Conservation (phyloP, 371 early-diverging fungal species). For the Mycotypha africana region DNA sequence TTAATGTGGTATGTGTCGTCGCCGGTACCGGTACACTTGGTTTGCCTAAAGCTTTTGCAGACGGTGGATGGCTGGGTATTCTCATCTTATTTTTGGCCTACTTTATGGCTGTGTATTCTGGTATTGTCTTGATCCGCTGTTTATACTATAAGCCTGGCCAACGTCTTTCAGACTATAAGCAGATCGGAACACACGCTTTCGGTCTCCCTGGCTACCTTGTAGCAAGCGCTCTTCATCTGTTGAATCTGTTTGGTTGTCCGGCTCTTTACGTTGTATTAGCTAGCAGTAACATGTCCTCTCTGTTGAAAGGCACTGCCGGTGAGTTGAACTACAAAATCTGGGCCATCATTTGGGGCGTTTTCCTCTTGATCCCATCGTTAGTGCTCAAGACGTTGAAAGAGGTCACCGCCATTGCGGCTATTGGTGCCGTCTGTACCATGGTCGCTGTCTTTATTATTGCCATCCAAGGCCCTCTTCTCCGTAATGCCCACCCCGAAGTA, state of each 20-base stretch:
- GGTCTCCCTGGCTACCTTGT: conserved; percentile 54
- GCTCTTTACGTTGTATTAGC: conserved; percentile 75
- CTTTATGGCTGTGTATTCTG: conserved; percentile 27
- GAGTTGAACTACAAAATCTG: conserved; percentile 32
- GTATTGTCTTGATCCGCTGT: conserved; percentile 27
- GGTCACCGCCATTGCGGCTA: conserved; percentile 53
- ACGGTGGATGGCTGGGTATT: conserved; percentile 72
- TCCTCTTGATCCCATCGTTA: conserved; percentile 70
- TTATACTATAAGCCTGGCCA: conserved; percentile 33
- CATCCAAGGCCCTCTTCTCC: conserved; percentile 31
- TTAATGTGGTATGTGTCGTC: conserved; percentile 69
- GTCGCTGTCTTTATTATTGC: conserved; percentile 46
- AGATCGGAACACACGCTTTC: conserved; percentile 62
- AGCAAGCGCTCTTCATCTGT: conserved; percentile 56
- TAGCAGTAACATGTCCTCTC: conserved; percentile 51
- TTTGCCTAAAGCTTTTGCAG: conserved; percentile 51
- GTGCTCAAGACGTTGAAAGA: conserved; percentile 73
- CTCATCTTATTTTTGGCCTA: conserved; percentile 25
- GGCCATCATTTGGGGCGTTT: conserved; percentile 59
- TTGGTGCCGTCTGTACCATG: conserved; percentile 45
- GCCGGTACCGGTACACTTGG: conserved; percentile 86
- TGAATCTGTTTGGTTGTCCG: conserved; percentile 62
- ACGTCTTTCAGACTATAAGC: conserved; percentile 50
- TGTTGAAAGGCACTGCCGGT: conserved; percentile 28
- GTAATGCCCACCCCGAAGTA: conserved; percentile 8